Evolutionary conservation across 208 protist species (phyloP).

Genomic region (Phytomonas serpens): DNA sequence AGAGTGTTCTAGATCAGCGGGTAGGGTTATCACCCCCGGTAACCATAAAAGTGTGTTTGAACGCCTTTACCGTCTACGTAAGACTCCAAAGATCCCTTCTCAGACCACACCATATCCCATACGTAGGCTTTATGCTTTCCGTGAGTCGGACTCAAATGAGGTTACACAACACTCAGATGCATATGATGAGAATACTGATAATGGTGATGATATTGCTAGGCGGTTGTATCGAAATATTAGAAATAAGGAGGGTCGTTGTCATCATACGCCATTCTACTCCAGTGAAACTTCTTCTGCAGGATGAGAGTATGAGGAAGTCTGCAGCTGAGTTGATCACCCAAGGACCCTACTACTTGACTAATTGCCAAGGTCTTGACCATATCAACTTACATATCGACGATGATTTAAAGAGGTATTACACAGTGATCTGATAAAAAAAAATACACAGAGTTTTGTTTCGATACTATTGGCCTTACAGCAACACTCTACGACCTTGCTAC

Average conservation of each 20-base stretch:
- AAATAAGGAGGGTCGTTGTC: neutral
- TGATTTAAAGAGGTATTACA: neutral
- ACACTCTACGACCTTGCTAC: neutral
- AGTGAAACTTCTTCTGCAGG: neutral
- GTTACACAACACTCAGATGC: neutral
- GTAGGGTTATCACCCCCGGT: neutral
- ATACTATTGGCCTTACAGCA: neutral
- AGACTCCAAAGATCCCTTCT: slow-evolving; percentile 13
- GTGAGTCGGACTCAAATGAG: neutral
- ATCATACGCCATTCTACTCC: neutral
- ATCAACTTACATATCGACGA: neutral
- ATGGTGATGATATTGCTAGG: neutral
- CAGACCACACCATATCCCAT: slow-evolving; percentile 15
- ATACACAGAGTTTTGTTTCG: neutral
- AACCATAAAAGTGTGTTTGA: slow-evolving; percentile 17
- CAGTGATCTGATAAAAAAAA: neutral
- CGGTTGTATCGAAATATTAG: neutral
- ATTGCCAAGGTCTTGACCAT: neutral
- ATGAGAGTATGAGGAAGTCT: neutral
- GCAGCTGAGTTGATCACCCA: neutral
- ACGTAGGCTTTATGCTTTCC: neutral
- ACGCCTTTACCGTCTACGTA: slow-evolving; percentile 21
- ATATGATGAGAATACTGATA: neutral
- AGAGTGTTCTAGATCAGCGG: neutral
- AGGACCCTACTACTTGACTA: neutral